Conservation (phyloP, 2,329 filamentous ascomycete genomes). For the Acarospora socialis region DNA sequence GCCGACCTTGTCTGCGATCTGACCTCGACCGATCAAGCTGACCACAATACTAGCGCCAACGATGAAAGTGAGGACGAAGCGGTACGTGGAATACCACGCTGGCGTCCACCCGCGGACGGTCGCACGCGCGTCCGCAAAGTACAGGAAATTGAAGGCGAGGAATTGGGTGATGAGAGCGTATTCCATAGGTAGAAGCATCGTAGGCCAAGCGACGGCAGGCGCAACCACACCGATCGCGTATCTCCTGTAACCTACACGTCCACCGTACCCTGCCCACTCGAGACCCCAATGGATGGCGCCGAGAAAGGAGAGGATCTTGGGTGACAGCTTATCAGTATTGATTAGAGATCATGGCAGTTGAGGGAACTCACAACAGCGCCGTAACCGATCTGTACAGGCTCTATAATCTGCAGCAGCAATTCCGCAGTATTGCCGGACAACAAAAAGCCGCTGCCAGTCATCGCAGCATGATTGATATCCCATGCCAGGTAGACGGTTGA, state of each 20-base stretch:
- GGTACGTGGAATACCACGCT: slow-evolving; percentile 75
- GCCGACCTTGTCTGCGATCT: slow-evolving; percentile 48
- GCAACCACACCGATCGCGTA: slow-evolving; percentile 74
- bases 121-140: slow-evolving; percentile 69
- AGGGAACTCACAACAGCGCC: slow-evolving; percentile 58
- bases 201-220: slow-evolving; percentile 77
- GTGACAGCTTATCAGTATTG: slow-evolving; percentile 1
- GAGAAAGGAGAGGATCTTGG: slow-evolving; percentile 76
- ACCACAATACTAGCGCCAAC: slow-evolving; percentile 71
- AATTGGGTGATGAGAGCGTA: slow-evolving; percentile 80
- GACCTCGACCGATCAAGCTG: slow-evolving; percentile 67
- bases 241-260: slow-evolving; percentile 57
- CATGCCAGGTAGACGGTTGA: slow-evolving; percentile 71
- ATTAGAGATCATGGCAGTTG: slow-evolving; percentile 1
- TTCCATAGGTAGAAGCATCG: slow-evolving; percentile 67
- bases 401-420: slow-evolving; percentile 56
- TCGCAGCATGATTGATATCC: slow-evolving; percentile 58
- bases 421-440: slow-evolving; percentile 59
- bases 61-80: slow-evolving; percentile 81
- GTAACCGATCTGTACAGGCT: slow-evolving; percentile 81
- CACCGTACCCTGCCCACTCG: slow-evolving; percentile 60
- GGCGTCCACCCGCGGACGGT: slow-evolving; percentile 65
- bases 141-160: slow-evolving; percentile 67
- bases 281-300: slow-evolving; percentile 90
- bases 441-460: slow-evolving; percentile 46